phyloP scores from a whole-genome alignment of 768 basidiomycete genomes.

The Termitomyces heimii region DNA sequence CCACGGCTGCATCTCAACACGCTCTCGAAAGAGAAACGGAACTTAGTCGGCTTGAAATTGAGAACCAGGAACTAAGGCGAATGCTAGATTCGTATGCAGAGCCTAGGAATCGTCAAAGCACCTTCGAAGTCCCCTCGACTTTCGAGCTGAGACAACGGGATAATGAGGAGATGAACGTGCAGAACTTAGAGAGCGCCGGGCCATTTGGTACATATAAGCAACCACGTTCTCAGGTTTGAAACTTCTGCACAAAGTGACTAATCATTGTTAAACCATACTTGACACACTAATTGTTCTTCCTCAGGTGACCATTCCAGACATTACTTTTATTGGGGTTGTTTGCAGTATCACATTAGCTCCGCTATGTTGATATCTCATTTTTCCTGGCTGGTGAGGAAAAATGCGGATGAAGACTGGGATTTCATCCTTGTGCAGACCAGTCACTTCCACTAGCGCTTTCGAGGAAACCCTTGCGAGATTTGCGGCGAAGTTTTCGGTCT shows the following conservation, averaged over 20 bases:
- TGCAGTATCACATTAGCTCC: neutral
- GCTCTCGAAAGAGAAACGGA: constrained; percentile 90
- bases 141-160: constrained; percentile 19
- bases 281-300: neutral
- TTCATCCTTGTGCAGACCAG: neutral
- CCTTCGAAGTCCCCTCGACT: constrained; percentile 11
- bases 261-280: neutral
- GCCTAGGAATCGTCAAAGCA: constrained; percentile 18
- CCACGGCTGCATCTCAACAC: constrained; percentile 49
- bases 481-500: too few species aligned
- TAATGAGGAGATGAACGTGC: constrained; percentile 18
- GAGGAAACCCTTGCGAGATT: neutral
- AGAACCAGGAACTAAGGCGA: constrained; percentile 77
- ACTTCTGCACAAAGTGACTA: neutral
- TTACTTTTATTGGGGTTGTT: neutral
- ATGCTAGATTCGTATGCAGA: constrained; percentile 51
- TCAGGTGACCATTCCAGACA: neutral
- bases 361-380: neutral
- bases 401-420: neutral
- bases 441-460: neutral
- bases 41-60: constrained; percentile 77
- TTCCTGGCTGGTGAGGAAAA: neutral
- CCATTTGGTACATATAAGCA: constrained; percentile 41
- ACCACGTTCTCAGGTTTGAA: constrained; percentile 18
- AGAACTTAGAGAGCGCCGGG: constrained; percentile 17